phyloP scores from a whole-genome alignment of 108 stramenopile genomes.

The Fragilaria crotonensis region DNA sequence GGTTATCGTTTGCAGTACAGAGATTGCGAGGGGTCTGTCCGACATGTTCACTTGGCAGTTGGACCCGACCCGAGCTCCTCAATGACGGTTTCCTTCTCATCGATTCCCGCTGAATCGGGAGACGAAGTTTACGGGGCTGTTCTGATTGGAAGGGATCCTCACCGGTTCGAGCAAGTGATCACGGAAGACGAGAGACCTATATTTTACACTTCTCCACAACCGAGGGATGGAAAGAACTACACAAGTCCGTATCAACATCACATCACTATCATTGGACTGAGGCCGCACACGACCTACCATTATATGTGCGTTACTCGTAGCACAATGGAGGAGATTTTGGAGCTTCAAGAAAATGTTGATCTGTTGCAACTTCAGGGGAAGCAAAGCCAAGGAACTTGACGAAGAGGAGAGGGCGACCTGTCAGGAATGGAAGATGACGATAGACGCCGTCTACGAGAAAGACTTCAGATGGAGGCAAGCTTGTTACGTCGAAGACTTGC shows the following conservation, averaged over 20 bases:
- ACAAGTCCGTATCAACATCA: slow-evolving; percentile 47
- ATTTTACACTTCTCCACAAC: slow-evolving; percentile 13
- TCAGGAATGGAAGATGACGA: slow-evolving; percentile 1
- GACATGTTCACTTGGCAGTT: slow-evolving; percentile 44
- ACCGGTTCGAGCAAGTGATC: slow-evolving; percentile 22
- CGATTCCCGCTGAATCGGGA: slow-evolving; percentile 1
- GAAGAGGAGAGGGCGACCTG: neutral
- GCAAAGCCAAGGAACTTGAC: too few relatives aligned
- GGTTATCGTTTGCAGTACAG: slow-evolving; percentile 9
- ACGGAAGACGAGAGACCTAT: slow-evolving; percentile 20
- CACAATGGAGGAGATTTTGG: neutral
- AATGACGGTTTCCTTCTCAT: slow-evolving; percentile 48
- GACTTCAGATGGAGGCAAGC: neutral
- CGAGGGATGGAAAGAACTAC: slow-evolving; percentile 12
- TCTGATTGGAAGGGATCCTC: slow-evolving; percentile 25
- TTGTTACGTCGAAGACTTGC: neutral
- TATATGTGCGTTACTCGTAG: slow-evolving; percentile 32
- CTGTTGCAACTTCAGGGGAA: neutral
- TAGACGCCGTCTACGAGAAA: neutral
- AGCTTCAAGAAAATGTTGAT: neutral
- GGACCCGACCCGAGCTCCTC: slow-evolving; percentile 33
- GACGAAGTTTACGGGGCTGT: slow-evolving; percentile 35
- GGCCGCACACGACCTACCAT: slow-evolving; percentile 52
- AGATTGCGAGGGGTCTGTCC: slow-evolving; percentile 25
- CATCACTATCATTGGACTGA: slow-evolving; percentile 43